Percentiles rank a stretch among this genome's conserved stretches.
phyloP scores from a whole-genome alignment of 805 yeast species.

The Suhomyces xylopsoci region DNA sequence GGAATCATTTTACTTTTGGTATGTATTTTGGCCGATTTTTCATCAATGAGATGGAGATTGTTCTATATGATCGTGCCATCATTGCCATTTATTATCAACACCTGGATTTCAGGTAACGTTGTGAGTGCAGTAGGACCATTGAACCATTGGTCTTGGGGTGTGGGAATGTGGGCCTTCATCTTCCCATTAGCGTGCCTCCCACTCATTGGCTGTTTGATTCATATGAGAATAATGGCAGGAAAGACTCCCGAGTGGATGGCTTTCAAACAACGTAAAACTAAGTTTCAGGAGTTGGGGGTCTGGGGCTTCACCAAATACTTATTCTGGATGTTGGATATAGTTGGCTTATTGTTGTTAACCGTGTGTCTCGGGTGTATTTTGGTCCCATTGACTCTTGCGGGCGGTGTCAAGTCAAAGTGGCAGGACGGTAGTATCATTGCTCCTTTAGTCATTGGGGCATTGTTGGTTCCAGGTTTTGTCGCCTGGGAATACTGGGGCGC shows the following conservation, averaged over 20 bases:
- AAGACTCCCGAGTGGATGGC: constrained; percentile 16
- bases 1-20: constrained; percentile 16
- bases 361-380: constrained; percentile 33
- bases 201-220: constrained; percentile 11
- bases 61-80: constrained; percentile 14
- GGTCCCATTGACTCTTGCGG: constrained; percentile 36
- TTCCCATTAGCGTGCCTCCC: constrained; percentile 19
- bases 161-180: constrained; percentile 23
- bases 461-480: constrained; percentile 14
- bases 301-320: constrained; percentile 8
- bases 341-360: constrained; percentile 31
- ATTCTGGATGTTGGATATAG: constrained; percentile 33
- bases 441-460: constrained; percentile 7
- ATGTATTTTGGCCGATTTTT: constrained; percentile 17
- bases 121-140: constrained; percentile 8
- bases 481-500: constrained; percentile 15
- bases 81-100: constrained; percentile 17
- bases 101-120: constrained; percentile 22
- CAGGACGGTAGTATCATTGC: constrained; percentile 10
- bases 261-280: constrained; percentile 9
- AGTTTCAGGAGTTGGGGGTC: constrained; percentile 22
- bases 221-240: constrained; percentile 16
- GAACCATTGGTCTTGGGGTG: constrained; percentile 16
- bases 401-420: constrained; percentile 18
- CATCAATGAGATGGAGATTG: constrained; percentile 17